Conservation (phyloP, 345 rosid genomes). For the Limnanthes douglasii region DNA sequence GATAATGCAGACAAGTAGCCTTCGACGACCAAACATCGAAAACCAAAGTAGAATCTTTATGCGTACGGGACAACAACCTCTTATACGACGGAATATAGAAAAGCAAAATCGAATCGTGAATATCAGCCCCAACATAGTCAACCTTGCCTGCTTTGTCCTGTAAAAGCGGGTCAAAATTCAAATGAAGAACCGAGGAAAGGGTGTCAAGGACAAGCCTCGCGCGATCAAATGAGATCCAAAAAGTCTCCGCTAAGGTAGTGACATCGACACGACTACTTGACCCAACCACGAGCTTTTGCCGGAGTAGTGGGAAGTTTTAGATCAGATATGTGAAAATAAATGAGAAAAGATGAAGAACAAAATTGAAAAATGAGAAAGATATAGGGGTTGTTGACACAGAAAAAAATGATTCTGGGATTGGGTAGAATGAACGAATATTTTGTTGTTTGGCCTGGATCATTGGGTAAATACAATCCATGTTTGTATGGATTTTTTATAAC, state of each 20-base stretch:
- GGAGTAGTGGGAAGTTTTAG: slow-evolving; percentile 46
- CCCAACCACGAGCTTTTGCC: slow-evolving; percentile 33
- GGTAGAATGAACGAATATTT: too few species aligned
- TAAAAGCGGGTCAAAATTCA: slow-evolving; percentile 60
- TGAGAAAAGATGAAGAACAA: too few species aligned
- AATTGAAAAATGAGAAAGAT: too few species aligned
- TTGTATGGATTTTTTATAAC: too few species aligned
- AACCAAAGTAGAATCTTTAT: slow-evolving; percentile 80
- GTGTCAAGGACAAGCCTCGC: slow-evolving; percentile 80
- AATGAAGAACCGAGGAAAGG: slow-evolving; percentile 69
- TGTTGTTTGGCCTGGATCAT: too few species aligned
- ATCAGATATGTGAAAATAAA: slow-evolving; percentile 64
- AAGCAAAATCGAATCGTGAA: slow-evolving; percentile 68
- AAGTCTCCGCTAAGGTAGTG: slow-evolving; percentile 44
- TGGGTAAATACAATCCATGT: too few species aligned
- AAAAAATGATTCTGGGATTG: too few species aligned
- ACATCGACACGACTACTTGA: slow-evolving; percentile 41
- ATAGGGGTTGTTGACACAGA: too few species aligned
- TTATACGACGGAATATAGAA: slow-evolving; percentile 89
- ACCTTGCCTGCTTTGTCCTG: slow-evolving; percentile 30
- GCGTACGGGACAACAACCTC: slow-evolving; percentile 72
- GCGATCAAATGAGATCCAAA: slow-evolving; percentile 69
- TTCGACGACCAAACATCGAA: slow-evolving; percentile 99
- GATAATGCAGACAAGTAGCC: slow-evolving; percentile 88
- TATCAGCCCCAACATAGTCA: slow-evolving; percentile 61